Percentiles rank a stretch among this genome's conserved stretches.
Conservation (phyloP, 306 rosid species). For the Cucumis cinereus region DNA sequence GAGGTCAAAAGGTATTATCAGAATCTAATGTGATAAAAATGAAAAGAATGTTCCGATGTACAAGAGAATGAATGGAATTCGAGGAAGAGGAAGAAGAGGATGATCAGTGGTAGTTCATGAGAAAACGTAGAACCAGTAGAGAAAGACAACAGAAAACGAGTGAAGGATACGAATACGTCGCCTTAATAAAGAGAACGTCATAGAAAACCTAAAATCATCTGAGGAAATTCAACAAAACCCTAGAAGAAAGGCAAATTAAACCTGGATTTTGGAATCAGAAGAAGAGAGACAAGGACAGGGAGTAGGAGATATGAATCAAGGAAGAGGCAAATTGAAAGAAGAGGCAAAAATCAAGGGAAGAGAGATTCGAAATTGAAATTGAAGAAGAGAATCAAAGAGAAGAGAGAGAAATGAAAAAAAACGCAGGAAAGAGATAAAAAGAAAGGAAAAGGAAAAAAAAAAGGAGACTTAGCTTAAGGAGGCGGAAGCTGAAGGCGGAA, state of each 20-base stretch:
- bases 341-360: neutral
- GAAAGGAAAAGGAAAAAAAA: neutral
- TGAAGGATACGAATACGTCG: slow-evolving; percentile 39
- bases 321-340: neutral
- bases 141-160: slow-evolving; percentile 49
- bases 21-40: neutral
- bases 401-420: neutral
- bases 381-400: neutral
- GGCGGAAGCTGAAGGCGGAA: neutral
- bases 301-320: neutral
- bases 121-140: slow-evolving; percentile 54
- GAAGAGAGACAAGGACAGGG: neutral
- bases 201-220: slow-evolving; percentile 27
- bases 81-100: neutral
- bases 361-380: neutral
- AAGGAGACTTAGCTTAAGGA: neutral
- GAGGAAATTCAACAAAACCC: slow-evolving; percentile 9
- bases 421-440: neutral
- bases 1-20: neutral
- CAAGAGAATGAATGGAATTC: neutral
- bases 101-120: slow-evolving; percentile 43
- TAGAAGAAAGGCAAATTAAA: neutral
- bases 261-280: neutral
- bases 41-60: slow-evolving; percentile 11
- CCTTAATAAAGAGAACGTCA: slow-evolving; percentile 25